Base-by-base conservation (phyloP, 2,329 filamentous ascomycete species). In the Fonsecaea monophora region DNA sequence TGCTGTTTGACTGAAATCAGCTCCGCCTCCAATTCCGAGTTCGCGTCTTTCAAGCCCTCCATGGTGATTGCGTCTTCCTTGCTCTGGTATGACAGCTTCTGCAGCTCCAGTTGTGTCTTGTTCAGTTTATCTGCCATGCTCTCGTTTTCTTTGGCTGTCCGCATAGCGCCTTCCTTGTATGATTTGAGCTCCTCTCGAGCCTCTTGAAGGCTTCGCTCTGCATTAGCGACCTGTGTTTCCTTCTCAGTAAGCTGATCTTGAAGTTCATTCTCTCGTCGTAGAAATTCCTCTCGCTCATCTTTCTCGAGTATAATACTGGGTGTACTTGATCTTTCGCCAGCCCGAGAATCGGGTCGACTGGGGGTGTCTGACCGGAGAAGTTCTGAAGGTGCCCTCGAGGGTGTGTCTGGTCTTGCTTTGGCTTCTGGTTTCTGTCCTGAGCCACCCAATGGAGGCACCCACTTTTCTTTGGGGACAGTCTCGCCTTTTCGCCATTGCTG, bases 41-140 rank as follows among this genome's bases (percentile, higher is more conserved):
- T 99, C 67, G 94, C 94, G 78, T 98, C 95, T 81, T 97, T 97
- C 59, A 99, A 83, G 45, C 92, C 91, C 76, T 99, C 95, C 92
- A 99, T 97, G 35, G 94, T 97, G 77, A 99, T 99, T 74, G 91
- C 89, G 10, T 93, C 93, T 80, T 99, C 95, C 82, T 97, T 97
- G 82, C 92, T 91, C 83, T 99, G 95, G 74, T 98, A 99, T 3
- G 89, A 90, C 62, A 99, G 86, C 77, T 96, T 93, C 82, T 99
- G 95, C 32, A 99, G 86, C 76, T 97, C 93, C 94, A 99, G 97
- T 78, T 92, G 94, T 75, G 96, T 87, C 75, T 96, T 92, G 75
- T 98, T 97, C 67, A 94, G 88, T 76, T 97, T 94, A 64, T 88
- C 87, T 10, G 88, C 90, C 66, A 98, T 85, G 71, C 88, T 90